Conservation (phyloP, 2,329 filamentous ascomycete species). For the Cladosporium sp. region DNA sequence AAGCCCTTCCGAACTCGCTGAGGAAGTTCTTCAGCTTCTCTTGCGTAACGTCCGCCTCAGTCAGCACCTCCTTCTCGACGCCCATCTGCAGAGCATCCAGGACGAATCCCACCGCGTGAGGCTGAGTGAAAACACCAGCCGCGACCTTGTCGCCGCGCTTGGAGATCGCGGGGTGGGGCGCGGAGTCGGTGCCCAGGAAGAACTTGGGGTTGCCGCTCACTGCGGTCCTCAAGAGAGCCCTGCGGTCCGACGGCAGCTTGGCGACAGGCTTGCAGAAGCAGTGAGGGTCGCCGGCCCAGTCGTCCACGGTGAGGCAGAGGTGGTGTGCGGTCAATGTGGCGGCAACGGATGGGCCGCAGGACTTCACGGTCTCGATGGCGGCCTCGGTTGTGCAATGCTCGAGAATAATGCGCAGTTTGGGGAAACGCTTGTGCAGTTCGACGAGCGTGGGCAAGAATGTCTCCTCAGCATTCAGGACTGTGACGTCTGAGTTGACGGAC, state of each 20-base stretch:
- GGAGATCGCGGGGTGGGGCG: constrained; percentile 58
- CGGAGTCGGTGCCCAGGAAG: constrained; percentile 69
- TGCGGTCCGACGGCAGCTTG: constrained; percentile 62
- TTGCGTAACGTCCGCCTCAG: constrained; percentile 47
- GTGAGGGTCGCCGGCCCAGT: constrained; percentile 64
- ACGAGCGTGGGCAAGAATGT: constrained; percentile 75
- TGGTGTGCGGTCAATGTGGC: constrained; percentile 84
- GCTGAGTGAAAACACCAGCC: constrained; percentile 76
- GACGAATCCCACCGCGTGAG: constrained; percentile 60
- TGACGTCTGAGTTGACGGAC: constrained; percentile 35
- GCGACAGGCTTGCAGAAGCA: constrained; percentile 69
- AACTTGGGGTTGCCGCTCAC: constrained; percentile 58
- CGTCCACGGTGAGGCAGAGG: constrained; percentile 70
- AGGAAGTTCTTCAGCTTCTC: constrained; percentile 54
- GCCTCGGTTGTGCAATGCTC: constrained; percentile 86
- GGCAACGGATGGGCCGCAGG: constrained; percentile 70
- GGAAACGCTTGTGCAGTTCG: constrained; percentile 68
- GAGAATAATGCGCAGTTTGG: constrained; percentile 58
- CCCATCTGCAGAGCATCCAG: constrained; percentile 60
- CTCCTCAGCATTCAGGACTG: constrained; percentile 60
- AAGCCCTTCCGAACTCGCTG: constrained; percentile 49
- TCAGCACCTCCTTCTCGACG: constrained; percentile 48
- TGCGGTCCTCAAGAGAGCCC: constrained; percentile 62
- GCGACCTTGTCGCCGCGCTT: constrained; percentile 56
- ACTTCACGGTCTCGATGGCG: constrained; percentile 69